A percentile compares a stretch with the other conserved stretches of the same genome.
These are phyloP conservation scores for Corylus heterophylla DNA, from an alignment of 306 rosid genomes.

Conservation along the genomic window DNA sequence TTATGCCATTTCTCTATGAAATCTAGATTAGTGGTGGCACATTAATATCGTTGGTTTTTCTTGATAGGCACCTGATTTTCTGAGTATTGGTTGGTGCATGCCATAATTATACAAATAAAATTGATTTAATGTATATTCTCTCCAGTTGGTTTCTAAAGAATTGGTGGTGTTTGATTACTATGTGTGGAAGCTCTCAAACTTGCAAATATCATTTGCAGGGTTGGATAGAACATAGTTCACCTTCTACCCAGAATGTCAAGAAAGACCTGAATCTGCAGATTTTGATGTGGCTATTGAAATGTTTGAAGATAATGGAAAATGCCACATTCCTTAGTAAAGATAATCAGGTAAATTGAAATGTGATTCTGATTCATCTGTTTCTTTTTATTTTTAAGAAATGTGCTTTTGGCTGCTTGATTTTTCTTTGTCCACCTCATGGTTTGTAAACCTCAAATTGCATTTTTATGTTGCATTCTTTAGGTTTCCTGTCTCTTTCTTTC, in stretches of 20 bases:
- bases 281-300: constrained; percentile 61
- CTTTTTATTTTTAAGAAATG: background rate
- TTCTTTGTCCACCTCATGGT: constrained; percentile 1
- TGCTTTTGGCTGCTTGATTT: constrained; percentile 14
- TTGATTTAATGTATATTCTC: background rate
- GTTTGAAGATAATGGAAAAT: constrained; percentile 98
- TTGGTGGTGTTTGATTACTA: constrained; percentile 10
- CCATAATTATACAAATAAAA: background rate
- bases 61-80: background rate
- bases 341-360: constrained; percentile 66
- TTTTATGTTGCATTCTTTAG: constrained; percentile 17
- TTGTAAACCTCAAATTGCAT: background rate
- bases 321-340: constrained; percentile 88
- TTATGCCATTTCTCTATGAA: background rate
- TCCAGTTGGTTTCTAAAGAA: constrained; percentile 1
- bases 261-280: constrained; percentile 43
- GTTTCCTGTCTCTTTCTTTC: constrained; percentile 20
- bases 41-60: background rate
- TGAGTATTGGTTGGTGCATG: background rate
- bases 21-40: background rate
- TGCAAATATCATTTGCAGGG: constrained; percentile 47
- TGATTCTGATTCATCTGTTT: background rate
- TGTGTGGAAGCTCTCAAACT: constrained; percentile 20
- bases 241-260: constrained; percentile 47
- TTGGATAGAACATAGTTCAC: constrained; percentile 44